phyloP scores from a whole-genome alignment of 495 filamentous ascomycete genomes.

The Aspergillus homomorphus region DNA sequence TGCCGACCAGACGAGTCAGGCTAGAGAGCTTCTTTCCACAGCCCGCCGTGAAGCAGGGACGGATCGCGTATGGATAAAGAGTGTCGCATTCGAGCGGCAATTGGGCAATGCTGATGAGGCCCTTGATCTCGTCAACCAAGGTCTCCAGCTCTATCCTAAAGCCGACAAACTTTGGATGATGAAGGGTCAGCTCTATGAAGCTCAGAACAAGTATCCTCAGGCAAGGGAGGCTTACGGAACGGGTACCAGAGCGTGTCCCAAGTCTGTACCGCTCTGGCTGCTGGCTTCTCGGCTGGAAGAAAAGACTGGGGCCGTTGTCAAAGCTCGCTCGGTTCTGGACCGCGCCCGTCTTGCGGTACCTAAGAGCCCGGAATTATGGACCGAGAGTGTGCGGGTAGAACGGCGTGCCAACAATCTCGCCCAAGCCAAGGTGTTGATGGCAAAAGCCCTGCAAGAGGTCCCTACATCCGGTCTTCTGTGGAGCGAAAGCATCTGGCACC shows the following conservation, averaged over 20 bases:
- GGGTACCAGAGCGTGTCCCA: slow-evolving; percentile 81
- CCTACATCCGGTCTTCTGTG: slow-evolving; percentile 88
- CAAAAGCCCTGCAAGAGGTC: slow-evolving; percentile 84
- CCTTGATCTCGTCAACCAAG: slow-evolving; percentile 82
- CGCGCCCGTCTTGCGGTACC: slow-evolving; percentile 81
- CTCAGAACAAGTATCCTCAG: slow-evolving; percentile 68
- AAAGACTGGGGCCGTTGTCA: slow-evolving; percentile 75
- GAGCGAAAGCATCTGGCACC: slow-evolving; percentile 90
- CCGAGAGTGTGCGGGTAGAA: slow-evolving; percentile 88
- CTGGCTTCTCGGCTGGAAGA: slow-evolving; percentile 87
- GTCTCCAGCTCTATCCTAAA: slow-evolving; percentile 80
- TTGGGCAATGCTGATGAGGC: slow-evolving; percentile 74
- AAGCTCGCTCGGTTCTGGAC: slow-evolving; percentile 89
- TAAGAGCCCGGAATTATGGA: slow-evolving; percentile 82
- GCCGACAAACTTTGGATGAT: slow-evolving; percentile 95
- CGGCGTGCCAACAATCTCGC: slow-evolving; percentile 77
- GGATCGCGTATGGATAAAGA: slow-evolving; percentile 95
- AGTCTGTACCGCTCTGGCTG: slow-evolving; percentile 83
- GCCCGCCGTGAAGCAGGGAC: slow-evolving; percentile 86
- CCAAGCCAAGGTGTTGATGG: slow-evolving; percentile 89
- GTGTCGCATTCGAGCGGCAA: slow-evolving; percentile 85
- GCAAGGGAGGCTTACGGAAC: slow-evolving; percentile 89
- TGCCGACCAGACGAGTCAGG: slow-evolving; percentile 72
- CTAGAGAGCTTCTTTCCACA: slow-evolving; percentile 71
- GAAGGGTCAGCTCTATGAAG: slow-evolving; percentile 96